Conservation (phyloP, 1,284 basidiomycete genomes). For the Apiotrichum brassicae region DNA sequence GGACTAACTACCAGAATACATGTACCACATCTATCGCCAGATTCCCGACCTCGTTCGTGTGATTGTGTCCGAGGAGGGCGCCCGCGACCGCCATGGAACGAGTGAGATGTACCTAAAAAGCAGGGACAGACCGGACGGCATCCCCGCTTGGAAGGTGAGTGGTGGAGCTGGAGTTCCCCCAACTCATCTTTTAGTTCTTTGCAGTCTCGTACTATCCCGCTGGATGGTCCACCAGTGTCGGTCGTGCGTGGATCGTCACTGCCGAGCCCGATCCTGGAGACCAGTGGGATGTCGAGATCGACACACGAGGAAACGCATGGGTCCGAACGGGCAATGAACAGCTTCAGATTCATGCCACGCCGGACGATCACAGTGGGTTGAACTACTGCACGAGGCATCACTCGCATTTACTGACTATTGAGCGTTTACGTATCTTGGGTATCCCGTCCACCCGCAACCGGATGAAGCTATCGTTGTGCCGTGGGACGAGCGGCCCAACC, state of each 20-base stretch:
- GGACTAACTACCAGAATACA: conserved; percentile 13
- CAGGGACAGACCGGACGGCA: conserved; percentile 10
- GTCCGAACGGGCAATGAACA: conserved; percentile 2
- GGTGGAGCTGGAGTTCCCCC: not conserved
- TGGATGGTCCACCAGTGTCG: conserved; percentile 13
- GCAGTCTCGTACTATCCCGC: conserved; percentile 19
- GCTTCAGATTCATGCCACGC: conserved; percentile 1
- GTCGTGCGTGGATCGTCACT: conserved; percentile 17
- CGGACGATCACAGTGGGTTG: not conserved
- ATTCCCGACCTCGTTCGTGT: conserved; percentile 22
- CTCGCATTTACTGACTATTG: no score
- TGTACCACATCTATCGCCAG: conserved; percentile 24
- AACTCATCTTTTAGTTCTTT: conserved; percentile 22
- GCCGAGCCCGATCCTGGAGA: conserved; percentile 1
- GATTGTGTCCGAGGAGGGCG: conserved; percentile 11
- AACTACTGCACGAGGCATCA: no score
- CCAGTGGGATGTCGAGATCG: not conserved
- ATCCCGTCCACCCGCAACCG: conserved; percentile 11
- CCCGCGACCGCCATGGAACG: not conserved
- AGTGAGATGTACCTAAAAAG: conserved; percentile 14
- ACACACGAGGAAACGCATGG: conserved; percentile 2
- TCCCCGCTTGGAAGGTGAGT: conserved; percentile 29
- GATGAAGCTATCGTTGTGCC: conserved; percentile 3
- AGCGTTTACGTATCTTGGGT: conserved; percentile 17
- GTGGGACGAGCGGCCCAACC: conserved; percentile 12